Evolutionary conservation across 2,329 filamentous ascomycete species (phyloP), one percentile per base, ranked within the genome.

Genomic region (Periconia digitata): DNA sequence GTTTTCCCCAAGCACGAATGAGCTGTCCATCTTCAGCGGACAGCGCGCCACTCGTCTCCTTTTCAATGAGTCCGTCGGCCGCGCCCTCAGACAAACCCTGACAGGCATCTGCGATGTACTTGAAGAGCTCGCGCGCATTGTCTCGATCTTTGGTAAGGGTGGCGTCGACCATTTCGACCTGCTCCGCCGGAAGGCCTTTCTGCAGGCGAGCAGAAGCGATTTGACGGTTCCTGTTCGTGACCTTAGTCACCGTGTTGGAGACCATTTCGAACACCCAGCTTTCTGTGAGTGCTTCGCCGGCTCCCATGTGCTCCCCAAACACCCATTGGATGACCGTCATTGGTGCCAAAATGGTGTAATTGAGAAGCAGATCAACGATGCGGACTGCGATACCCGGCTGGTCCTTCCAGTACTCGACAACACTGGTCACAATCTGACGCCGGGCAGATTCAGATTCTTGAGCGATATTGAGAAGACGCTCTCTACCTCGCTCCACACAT

Each of bases 301-400:
- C 82, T 17, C 82, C 75, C 45, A 85, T 73, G 53, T 78, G 78
- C 53, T 90, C 84, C 24, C 84, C 79, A 12, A 99, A 79, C 0
- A 90, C 90, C 94, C 94, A 99, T 64, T 95, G 86, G 40, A 96
- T 82, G 22, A 99, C 91, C 15, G 86, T 86, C 48, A 85, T 78
- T 0, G 94, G 94, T 8, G 87, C 91, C 29, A 99, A 80, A 60
- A 99, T 96, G 13, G 89, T 92, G 75, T 96, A 99, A 75, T 97
- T 99, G 60, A 99, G 85, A 5, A 99, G 82, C 73, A 97, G 97
- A 77, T 97, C 92, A 49, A 97, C 82, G 61, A 99, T 95, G 60
- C 89, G 89, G 58, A 97, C 84, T 3, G 91, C 94, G 37, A 95
- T 86, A 50, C 94, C 94, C 0, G 92, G 91, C 63, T 99, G 92